phyloP scores from a whole-genome alignment of 2,329 filamentous ascomycete genomes.

The Trichoderma polysporum region DNA sequence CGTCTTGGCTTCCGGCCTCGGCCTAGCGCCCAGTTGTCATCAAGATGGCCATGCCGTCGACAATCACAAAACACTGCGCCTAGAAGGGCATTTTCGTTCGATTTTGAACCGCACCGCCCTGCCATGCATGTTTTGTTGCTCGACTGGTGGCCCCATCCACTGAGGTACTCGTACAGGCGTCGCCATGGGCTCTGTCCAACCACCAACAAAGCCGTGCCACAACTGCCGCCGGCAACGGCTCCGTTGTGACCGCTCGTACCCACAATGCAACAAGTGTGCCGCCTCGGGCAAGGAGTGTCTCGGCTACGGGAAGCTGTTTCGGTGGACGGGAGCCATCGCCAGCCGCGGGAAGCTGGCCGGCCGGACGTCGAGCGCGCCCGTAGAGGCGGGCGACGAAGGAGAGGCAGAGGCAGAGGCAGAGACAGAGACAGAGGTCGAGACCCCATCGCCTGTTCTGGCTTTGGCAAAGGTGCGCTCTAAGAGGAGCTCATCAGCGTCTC shows the following conservation, averaged over 20 bases:
- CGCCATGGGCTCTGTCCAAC: conserved; percentile 29
- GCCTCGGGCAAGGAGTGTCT: conserved; percentile 51
- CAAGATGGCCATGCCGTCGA: background rate
- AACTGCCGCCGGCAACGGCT: conserved; percentile 55
- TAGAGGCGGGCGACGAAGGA: background rate
- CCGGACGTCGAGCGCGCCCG: conserved; percentile 32
- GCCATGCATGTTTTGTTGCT: conserved; percentile 12
- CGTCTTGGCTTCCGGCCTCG: conserved; percentile 33
- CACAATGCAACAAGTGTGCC: conserved; percentile 52
- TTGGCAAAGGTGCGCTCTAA: background rate
- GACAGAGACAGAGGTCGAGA: conserved; percentile 17
- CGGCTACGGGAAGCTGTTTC: conserved; percentile 53
- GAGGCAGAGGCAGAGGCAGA: conserved; percentile 21
- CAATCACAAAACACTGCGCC: background rate
- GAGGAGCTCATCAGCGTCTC: background rate
- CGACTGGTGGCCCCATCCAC: conserved; percentile 11
- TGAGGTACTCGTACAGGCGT: background rate
- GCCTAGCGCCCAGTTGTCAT: conserved; percentile 29
- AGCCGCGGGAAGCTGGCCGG: conserved; percentile 44
- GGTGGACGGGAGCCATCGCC: conserved; percentile 51
- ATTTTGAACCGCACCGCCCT: background rate
- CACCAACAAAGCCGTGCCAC: conserved; percentile 46
- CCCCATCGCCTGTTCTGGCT: conserved; percentile 1
- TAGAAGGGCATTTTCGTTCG: background rate
- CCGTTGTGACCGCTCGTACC: conserved; percentile 52